Evolutionary conservation across 306 rosid species (phyloP).

Genomic region (Vachellia collinsii): DNA sequence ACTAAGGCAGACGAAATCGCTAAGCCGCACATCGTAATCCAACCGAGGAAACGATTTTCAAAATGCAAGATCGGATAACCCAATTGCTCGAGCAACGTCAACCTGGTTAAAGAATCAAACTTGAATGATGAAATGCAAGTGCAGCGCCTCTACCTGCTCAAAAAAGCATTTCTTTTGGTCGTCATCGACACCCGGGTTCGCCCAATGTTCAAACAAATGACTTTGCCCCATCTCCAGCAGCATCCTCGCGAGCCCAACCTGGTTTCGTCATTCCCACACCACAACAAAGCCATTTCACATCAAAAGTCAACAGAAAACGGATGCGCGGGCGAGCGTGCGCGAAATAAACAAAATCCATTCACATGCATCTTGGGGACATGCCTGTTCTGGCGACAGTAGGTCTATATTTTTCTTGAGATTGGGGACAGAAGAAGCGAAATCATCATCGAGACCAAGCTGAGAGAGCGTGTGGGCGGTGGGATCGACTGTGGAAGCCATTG

Average conservation of each 20-base stretch:
- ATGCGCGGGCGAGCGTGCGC: background rate
- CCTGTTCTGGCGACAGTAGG: conserved; percentile 68
- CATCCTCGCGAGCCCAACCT: conserved; percentile 70
- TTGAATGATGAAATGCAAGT: conserved; percentile 28
- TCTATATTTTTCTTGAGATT: conserved; percentile 47
- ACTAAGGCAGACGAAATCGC: background rate
- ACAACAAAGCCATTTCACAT: conserved; percentile 20
- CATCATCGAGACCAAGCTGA: conserved; percentile 43
- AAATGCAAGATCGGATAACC: background rate
- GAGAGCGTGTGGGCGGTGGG: conserved; percentile 38
- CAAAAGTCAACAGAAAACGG: background rate
- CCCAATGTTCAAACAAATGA: conserved; percentile 81
- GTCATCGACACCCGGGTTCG: conserved; percentile 73
- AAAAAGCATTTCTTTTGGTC: conserved; percentile 75
- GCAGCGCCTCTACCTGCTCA: conserved; percentile 56
- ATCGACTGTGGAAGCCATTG: conserved; percentile 48
- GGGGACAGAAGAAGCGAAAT: conserved; percentile 49
- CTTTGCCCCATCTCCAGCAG: conserved; percentile 66
- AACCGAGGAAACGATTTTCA: background rate
- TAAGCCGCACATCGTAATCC: background rate
- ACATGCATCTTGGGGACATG: conserved; percentile 12
- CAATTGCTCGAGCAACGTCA: background rate
- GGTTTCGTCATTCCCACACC: conserved; percentile 26
- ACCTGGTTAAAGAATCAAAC: conserved; percentile 52
- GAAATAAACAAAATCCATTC: background rate